Percentiles rank a stretch among this genome's conserved stretches.
These are phyloP conservation scores for Globomyces pollinis-pini DNA, from an alignment of 192 early-diverging fungal species.

Conservation along the genomic window DNA sequence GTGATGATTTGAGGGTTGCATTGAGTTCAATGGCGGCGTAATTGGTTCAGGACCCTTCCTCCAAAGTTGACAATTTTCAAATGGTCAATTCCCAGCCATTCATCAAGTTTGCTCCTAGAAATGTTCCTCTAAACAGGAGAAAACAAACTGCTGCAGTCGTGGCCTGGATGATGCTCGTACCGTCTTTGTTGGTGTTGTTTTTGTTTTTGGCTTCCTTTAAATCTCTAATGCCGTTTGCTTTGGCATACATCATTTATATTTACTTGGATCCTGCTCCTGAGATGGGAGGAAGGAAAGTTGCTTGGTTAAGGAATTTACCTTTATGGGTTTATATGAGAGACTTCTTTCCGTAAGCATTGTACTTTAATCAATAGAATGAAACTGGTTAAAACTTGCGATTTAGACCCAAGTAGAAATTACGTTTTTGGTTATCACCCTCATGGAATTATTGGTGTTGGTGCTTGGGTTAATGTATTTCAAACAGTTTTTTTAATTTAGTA, in stretches of 20 bases:
- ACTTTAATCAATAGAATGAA: too few relatives aligned
- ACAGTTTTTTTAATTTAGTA: conserved; percentile 19
- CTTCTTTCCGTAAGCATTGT: conserved; percentile 57
- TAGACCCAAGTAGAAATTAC: conserved; percentile 68
- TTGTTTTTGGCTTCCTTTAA: conserved; percentile 46
- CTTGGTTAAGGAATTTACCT: conserved; percentile 35
- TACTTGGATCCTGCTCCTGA: conserved; percentile 70
- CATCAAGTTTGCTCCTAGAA: conserved; percentile 53
- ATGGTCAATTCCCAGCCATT: too few relatives aligned
- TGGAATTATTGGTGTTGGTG: conserved; percentile 54
- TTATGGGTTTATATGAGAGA: conserved; percentile 73
- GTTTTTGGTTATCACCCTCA: conserved; percentile 85
- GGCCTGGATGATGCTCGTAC: conserved; percentile 54
- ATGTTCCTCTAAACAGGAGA: conserved; percentile 57
- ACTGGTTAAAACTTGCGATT: conserved; percentile 65
- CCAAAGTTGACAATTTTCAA: too few relatives aligned
- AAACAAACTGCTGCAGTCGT: conserved; percentile 58
- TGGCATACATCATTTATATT: conserved; percentile 71
- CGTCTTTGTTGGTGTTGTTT: conserved; percentile 49
- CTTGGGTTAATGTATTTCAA: conserved; percentile 48
- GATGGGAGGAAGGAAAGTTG: conserved; percentile 62
- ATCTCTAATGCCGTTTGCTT: conserved; percentile 30
- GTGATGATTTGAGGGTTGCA: too few relatives aligned
- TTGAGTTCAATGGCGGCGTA: too few relatives aligned
- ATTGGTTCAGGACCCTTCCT: too few relatives aligned